A percentile compares a stretch with the other conserved stretches of the same genome.
Evolutionary conservation across 257 asterid species (phyloP).

Genomic region (Knoxia roxburghii): DNA sequence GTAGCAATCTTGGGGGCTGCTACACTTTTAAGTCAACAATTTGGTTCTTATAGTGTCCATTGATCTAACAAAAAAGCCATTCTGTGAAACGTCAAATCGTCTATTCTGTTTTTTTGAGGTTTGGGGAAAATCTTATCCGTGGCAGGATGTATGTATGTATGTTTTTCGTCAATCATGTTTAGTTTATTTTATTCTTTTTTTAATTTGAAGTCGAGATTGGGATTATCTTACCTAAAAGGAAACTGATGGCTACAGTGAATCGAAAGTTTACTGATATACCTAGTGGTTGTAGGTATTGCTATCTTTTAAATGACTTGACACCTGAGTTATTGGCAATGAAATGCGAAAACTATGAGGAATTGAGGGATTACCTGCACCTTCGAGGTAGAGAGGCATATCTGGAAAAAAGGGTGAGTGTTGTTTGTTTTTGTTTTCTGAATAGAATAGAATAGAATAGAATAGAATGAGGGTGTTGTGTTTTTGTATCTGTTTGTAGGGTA

Average conservation of each 20-base stretch:
- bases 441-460: too few relatives aligned
- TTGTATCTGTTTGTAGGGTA: slow-evolving; percentile 44
- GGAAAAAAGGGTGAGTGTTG: slow-evolving; percentile 67
- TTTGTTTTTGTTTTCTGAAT: slow-evolving; percentile 6
- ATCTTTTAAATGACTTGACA: slow-evolving; percentile 36
- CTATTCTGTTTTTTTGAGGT: neutral
- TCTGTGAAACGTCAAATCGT: neutral
- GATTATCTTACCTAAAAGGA: neutral
- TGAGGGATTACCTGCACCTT: slow-evolving; percentile 30
- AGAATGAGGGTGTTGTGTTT: neutral
- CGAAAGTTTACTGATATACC: neutral
- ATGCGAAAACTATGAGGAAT: slow-evolving; percentile 29
- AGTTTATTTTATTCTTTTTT: neutral
- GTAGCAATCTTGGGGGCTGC: neutral
- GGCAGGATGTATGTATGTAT: neutral
- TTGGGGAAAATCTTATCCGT: neutral
- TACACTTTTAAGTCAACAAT: too few relatives aligned
- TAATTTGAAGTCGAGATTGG: too few relatives aligned
- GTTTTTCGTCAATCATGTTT: neutral
- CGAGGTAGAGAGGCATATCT: slow-evolving; percentile 48
- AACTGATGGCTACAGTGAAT: too few relatives aligned
- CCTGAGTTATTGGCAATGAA: slow-evolving; percentile 27
- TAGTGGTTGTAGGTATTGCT: slow-evolving; percentile 31
- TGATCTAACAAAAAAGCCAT: neutral
- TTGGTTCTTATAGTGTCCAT: neutral